Evolutionary conservation across 495 filamentous ascomycete species (phyloP), one percentile per base, ranked within the genome.

Genomic region (Bryoglossum gracile): DNA sequence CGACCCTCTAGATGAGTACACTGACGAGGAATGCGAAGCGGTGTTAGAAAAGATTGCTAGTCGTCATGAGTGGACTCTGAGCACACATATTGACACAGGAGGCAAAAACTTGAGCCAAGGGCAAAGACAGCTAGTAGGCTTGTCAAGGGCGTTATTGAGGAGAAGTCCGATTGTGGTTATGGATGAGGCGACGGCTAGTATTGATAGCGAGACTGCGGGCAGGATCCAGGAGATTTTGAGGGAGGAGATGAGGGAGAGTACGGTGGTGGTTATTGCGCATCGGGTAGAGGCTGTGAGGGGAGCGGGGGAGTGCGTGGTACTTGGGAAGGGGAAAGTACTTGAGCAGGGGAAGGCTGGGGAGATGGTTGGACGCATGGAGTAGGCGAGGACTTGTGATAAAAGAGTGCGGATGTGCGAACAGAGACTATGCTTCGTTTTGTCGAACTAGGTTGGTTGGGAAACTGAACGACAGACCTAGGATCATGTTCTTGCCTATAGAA

Each of bases 181-280:
- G 51, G 85, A 89, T 53, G 85, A 89, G 64, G 88, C 88, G 14
- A 94, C 88, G n/a, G 87, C 87, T 13, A 84, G 79, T 11, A 88
- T 94, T 51, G 88, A 94, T 56, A 73, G 73, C 51, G 79, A 82
- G 61, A 92, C 85, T 1, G 84, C 85, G n/a, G 65, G 77, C 56
- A 72, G 81, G 46, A 87, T 92, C 38, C 87, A 94, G 68, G 71
- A 79, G 56, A 69, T 92, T 26, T 60, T 94, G 46, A 65, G 83
- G 24, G 81, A 86, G 55, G 87, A 91, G 69, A 69, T 92, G 68
- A 69, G 64, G 39, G 68, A 81, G 30, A 89, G 84, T 52, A 94
- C 88, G 2, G 87, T 94, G 11, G 81, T 94, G 40, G 89, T 85
- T 3, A 89, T 94, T 65, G 88, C 87, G 34, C 88, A 94, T 73